Evolutionary conservation across 306 rosid genomes (phyloP).

Genomic region (Styphnolobium japonicum): DNA sequence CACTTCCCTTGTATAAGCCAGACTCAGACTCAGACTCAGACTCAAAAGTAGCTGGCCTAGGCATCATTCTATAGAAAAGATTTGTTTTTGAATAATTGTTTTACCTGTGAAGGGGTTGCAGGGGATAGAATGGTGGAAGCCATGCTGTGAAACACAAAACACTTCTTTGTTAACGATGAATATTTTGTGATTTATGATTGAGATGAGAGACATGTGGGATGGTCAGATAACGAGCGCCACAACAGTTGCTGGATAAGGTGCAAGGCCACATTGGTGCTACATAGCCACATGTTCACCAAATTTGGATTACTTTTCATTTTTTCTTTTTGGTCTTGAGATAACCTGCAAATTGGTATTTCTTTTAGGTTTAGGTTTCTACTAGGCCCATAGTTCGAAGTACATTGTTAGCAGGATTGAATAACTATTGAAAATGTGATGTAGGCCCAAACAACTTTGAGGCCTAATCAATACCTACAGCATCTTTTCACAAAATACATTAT

Average conservation of each 20-base stretch:
- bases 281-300: not conserved
- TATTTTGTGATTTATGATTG: not conserved
- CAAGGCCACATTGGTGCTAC: not conserved
- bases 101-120: constrained; percentile 57
- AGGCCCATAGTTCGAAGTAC: not conserved
- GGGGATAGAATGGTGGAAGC: constrained; percentile 58
- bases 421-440: not conserved
- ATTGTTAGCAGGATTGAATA: not conserved
- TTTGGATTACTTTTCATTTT: not conserved
- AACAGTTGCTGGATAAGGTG: not conserved
- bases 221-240: not conserved
- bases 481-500: not conserved
- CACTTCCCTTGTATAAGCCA: no score
- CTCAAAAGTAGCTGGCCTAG: not conserved
- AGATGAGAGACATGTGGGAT: not conserved
- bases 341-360: not conserved
- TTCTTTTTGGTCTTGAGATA: not conserved
- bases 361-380: not conserved
- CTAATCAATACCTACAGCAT: not conserved
- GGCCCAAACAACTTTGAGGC: not conserved
- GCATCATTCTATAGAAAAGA: not conserved
- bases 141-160: constrained; percentile 25
- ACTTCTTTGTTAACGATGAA: not conserved
- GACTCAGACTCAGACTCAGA: no score
- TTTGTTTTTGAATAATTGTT: no score